Evolutionary conservation across 108 stramenopile genomes (phyloP).

Genomic region (Chaetoceros tenuissimus): DNA sequence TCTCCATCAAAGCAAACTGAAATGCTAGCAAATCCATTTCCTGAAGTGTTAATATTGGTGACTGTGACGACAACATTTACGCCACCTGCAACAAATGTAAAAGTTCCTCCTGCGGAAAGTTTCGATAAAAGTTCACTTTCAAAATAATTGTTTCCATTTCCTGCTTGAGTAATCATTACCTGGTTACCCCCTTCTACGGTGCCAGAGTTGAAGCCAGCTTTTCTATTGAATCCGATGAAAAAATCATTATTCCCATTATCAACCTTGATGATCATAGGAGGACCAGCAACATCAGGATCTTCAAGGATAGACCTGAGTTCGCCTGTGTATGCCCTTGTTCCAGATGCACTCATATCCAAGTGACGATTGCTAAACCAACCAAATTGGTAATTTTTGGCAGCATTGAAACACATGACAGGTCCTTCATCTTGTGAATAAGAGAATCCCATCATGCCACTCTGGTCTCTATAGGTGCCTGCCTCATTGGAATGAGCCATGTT

Average conservation of each 20-base stretch:
- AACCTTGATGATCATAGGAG: constrained; percentile 13
- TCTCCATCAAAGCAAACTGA: too few species aligned
- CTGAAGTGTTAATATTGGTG: too few species aligned
- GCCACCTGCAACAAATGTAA: too few species aligned
- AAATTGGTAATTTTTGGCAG: constrained; percentile 41
- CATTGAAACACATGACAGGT: constrained; percentile 44
- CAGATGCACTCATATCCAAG: neutral
- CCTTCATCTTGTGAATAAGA: constrained; percentile 26
- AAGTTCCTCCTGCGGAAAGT: neutral
- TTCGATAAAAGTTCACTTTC: neutral
- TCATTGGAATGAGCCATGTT: constrained; percentile 34
- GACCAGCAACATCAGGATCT: constrained; percentile 3
- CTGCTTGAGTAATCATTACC: constrained; percentile 5
- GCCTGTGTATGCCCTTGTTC: neutral
- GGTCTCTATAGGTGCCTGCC: constrained; percentile 41
- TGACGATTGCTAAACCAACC: constrained; percentile 39
- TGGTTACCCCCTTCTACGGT: constrained; percentile 24
- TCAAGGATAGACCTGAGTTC: constrained; percentile 13
- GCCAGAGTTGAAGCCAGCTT: constrained; percentile 16
- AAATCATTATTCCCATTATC: constrained; percentile 3
- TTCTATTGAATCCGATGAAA: constrained; percentile 23
- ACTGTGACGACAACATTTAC: too few species aligned
- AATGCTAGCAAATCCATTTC: too few species aligned
- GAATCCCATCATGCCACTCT: constrained; percentile 40
- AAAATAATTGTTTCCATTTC: neutral